Percentiles rank a stretch among this genome's conserved stretches.
Evolutionary conservation across 2,329 filamentous ascomycete genomes (phyloP).

Genomic region (Hymenoscyphus fraxineus): DNA sequence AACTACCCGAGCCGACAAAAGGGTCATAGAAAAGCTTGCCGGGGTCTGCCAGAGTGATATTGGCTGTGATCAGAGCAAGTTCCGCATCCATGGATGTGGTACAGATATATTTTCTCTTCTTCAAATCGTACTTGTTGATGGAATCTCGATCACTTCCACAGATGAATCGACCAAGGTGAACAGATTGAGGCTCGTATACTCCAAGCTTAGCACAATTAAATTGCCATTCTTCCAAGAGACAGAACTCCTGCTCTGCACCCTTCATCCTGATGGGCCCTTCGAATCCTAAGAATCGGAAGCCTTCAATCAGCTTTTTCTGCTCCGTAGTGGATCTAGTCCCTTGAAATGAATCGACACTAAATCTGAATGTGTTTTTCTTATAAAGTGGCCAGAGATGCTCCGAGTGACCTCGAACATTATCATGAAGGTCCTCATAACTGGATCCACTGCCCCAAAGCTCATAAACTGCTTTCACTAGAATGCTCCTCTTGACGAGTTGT

Average conservation of each 20-base stretch:
- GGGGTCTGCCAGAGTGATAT: constrained; percentile 76
- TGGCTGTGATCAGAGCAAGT: constrained; percentile 84
- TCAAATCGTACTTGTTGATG: constrained; percentile 75
- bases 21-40: constrained; percentile 91
- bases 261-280: constrained; percentile 74
- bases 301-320: constrained; percentile 74
- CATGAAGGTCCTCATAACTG: constrained; percentile 66
- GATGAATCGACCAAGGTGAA: constrained; percentile 72
- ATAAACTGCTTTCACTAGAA: constrained; percentile 79
- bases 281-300: constrained; percentile 75
- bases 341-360: constrained; percentile 78
- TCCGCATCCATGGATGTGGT: constrained; percentile 98
- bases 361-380: constrained; percentile 68
- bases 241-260: constrained; percentile 69
- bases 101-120: constrained; percentile 89
- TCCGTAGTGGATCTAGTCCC: constrained; percentile 61
- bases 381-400: constrained; percentile 65
- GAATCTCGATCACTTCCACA: constrained; percentile 63
- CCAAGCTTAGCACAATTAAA: constrained; percentile 46
- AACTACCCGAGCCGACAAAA: constrained; percentile 92
- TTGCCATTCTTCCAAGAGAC: constrained; percentile 78
- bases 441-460: constrained; percentile 79
- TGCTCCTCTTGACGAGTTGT: constrained; percentile 67
- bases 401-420: constrained; percentile 56
- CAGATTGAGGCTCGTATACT: constrained; percentile 51